These are phyloP conservation scores for Hypoxylon crocopeplum DNA, from an alignment of 495 filamentous ascomycete species.

Conservation along the genomic window DNA sequence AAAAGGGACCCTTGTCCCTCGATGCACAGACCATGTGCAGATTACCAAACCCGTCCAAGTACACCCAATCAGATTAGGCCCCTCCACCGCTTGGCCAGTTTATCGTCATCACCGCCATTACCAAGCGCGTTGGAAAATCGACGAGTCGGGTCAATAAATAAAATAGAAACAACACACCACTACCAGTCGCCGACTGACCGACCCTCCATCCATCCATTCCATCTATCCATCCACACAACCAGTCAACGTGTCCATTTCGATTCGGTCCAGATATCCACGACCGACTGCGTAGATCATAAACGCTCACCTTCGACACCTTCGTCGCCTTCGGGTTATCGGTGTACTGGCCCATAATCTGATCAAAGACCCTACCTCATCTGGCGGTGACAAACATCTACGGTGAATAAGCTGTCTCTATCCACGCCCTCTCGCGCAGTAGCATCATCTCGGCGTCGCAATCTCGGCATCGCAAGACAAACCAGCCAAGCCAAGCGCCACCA, in stretches of 20 bases:
- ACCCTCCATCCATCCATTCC: not conserved
- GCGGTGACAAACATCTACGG: not conserved
- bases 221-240: not conserved
- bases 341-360: slow-evolving; percentile 1
- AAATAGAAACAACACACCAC: slow-evolving; percentile 11
- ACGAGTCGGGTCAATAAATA: slow-evolving; percentile 24
- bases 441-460: not conserved
- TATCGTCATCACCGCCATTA: slow-evolving; percentile 40
- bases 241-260: slow-evolving; percentile 6
- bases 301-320: not conserved
- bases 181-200: not conserved
- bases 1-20: not conserved
- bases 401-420: not conserved
- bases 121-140: slow-evolving; percentile 18
- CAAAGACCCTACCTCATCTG: not conserved
- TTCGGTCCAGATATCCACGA: not conserved
- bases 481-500: slow-evolving; percentile 3
- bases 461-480: not conserved
- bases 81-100: slow-evolving; percentile 4
- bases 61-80: not conserved
- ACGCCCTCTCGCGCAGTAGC: not conserved
- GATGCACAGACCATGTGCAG: not conserved
- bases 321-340: slow-evolving; percentile 5
- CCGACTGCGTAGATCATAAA: too few species aligned
- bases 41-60: not conserved